phyloP scores from a whole-genome alignment of 208 protist species.

The Leishmania turanica region DNA sequence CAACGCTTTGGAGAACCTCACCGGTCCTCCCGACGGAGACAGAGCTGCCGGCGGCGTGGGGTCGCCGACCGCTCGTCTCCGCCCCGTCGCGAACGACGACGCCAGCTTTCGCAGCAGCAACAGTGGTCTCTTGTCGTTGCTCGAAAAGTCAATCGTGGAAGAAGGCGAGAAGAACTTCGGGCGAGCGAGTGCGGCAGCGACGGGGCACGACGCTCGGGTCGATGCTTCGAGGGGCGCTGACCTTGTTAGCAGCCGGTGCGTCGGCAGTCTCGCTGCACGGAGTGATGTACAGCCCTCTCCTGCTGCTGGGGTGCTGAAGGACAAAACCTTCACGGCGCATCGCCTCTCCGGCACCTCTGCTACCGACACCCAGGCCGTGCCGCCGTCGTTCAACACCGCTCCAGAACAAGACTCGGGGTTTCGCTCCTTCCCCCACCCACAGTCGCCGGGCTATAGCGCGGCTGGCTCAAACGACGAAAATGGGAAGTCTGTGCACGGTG shows the following conservation, averaged over 20 bases:
- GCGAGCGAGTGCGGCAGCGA: not conserved
- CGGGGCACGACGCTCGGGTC: not conserved
- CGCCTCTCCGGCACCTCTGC: not conserved
- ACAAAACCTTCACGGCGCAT: not conserved
- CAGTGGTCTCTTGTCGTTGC: not conserved
- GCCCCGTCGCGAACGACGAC: not conserved
- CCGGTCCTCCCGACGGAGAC: not conserved
- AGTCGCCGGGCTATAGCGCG: not conserved
- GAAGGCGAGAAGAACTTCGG: not conserved
- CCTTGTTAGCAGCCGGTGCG: not conserved
- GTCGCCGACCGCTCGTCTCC: not conserved
- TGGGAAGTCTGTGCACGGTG: not conserved
- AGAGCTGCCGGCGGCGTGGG: not conserved
- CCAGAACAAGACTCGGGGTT: not conserved
- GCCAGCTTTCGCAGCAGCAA: not conserved
- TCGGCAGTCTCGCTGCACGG: not conserved
- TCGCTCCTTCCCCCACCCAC: not conserved
- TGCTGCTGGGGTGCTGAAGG: not conserved
- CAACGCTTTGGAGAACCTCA: not conserved
- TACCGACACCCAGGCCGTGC: not conserved
- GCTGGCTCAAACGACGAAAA: not conserved
- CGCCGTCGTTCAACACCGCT: not conserved
- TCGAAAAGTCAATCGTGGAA: not conserved
- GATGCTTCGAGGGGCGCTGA: not conserved
- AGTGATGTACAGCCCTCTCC: not conserved